Evolutionary conservation across 2,329 filamentous ascomycete genomes (phyloP).

Genomic region (Clathrospora elynae): DNA sequence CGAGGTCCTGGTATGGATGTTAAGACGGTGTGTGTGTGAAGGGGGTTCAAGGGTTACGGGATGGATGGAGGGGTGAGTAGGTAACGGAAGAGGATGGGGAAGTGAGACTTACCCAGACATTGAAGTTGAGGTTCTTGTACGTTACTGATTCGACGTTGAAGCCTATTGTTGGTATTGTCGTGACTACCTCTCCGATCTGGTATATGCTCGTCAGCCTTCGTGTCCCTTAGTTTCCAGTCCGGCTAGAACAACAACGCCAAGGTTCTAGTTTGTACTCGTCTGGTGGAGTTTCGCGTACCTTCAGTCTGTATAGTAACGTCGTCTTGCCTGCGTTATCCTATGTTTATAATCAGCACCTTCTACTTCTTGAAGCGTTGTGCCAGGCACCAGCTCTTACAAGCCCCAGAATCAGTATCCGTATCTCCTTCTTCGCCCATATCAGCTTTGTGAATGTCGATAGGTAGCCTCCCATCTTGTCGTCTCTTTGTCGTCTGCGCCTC

Average conservation of each 20-base stretch:
- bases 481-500: constrained; percentile 16
- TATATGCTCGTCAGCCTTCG: constrained; percentile 7
- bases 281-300: constrained; percentile 61
- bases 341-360: constrained; percentile 34
- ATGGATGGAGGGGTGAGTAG: not conserved
- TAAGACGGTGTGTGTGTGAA: constrained; percentile 1
- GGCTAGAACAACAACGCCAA: too few species aligned
- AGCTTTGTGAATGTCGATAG: constrained; percentile 39
- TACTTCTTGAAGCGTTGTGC: not conserved
- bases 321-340: constrained; percentile 99
- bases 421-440: constrained; percentile 91
- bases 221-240: too few species aligned
- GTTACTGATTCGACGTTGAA: constrained; percentile 99
- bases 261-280: too few species aligned
- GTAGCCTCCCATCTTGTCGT: constrained; percentile 41
- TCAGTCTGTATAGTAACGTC: constrained; percentile 91
- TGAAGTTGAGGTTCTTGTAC: constrained; percentile 98
- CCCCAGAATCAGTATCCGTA: constrained; percentile 90
- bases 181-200: constrained; percentile 97
- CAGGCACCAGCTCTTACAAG: constrained; percentile 71
- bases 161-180: constrained; percentile 97
- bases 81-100: not conserved
- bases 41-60: not conserved
- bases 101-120: constrained; percentile 81
- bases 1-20: constrained; percentile 69